Conservation (phyloP, 257 asterid species). For the Nicotiana sylvestris region DNA sequence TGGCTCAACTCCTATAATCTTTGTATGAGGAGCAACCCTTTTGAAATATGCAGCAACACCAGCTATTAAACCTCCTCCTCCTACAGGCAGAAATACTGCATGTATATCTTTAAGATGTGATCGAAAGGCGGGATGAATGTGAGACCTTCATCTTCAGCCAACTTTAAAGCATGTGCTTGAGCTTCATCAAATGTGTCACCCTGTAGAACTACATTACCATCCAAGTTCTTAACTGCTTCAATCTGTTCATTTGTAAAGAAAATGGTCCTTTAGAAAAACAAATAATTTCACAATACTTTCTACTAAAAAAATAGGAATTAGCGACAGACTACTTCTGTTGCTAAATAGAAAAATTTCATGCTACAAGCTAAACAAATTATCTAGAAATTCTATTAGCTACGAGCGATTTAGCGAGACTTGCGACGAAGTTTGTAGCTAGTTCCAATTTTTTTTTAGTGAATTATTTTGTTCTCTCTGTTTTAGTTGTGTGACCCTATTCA, state of each 20-base stretch:
- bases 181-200: conserved; percentile 89
- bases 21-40: conserved; percentile 70
- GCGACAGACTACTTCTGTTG: no score
- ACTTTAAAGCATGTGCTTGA: conserved; percentile 59
- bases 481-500: no score
- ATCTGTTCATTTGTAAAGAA: conserved; percentile 29
- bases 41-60: conserved; percentile 86
- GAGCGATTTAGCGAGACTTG: no score
- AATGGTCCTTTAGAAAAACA: not conserved
- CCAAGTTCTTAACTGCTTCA: conserved; percentile 69
- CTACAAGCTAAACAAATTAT: no score
- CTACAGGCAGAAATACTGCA: conserved; percentile 86
- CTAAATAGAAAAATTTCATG: no score
- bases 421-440: no score
- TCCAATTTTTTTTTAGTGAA: no score
- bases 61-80: conserved; percentile 95
- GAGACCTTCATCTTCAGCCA: conserved; percentile 50
- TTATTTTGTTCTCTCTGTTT: no score
- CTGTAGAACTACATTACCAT: conserved; percentile 69
- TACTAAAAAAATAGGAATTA: no score
- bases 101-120: conserved; percentile 54
- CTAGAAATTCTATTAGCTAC: no score
- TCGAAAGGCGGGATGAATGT: conserved; percentile 83
- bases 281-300: not conserved
- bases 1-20: conserved; percentile 89